Evolutionary conservation across 805 yeast genomes (phyloP).

Genomic region (Candida saitoana): DNA sequence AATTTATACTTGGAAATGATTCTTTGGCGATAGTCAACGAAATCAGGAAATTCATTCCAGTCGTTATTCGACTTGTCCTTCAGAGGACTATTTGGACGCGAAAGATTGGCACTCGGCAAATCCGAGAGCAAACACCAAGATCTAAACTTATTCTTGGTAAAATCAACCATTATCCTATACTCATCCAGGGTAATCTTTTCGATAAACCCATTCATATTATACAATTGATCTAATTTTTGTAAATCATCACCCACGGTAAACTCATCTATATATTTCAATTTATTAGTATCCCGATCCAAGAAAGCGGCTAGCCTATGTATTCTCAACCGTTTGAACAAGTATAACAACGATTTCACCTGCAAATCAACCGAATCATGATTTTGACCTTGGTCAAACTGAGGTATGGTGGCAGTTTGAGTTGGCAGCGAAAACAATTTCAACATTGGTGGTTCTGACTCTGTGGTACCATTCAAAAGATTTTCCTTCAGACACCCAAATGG

Average conservation of each 20-base stretch:
- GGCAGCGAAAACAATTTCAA: constrained; percentile 1
- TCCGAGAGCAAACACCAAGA: constrained; percentile 53
- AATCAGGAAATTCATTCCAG: constrained; percentile 12
- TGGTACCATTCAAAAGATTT: too few species aligned
- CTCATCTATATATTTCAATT: constrained; percentile 15
- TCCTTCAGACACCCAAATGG: too few species aligned
- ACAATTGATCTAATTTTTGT: constrained; percentile 50
- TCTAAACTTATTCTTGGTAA: constrained; percentile 62
- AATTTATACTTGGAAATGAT: constrained; percentile 19
- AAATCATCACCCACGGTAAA: not conserved
- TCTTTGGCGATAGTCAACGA: constrained; percentile 22
- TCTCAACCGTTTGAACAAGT: constrained; percentile 51
- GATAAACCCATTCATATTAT: constrained; percentile 46
- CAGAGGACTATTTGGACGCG: constrained; percentile 18
- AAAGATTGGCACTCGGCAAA: constrained; percentile 32
- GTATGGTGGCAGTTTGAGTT: constrained; percentile 5
- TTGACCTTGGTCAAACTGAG: constrained; percentile 8
- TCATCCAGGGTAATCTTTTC: constrained; percentile 47
- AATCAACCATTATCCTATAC: constrained; percentile 63
- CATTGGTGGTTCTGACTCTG: too few species aligned
- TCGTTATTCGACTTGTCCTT: constrained; percentile 11
- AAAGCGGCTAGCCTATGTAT: constrained; percentile 44
- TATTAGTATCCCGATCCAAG: constrained; percentile 16
- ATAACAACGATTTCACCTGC: constrained; percentile 55
- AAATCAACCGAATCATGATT: constrained; percentile 52